Conservation (phyloP, 2,329 filamentous ascomycete species). For the Pseudophaeomoniella oleicola region DNA sequence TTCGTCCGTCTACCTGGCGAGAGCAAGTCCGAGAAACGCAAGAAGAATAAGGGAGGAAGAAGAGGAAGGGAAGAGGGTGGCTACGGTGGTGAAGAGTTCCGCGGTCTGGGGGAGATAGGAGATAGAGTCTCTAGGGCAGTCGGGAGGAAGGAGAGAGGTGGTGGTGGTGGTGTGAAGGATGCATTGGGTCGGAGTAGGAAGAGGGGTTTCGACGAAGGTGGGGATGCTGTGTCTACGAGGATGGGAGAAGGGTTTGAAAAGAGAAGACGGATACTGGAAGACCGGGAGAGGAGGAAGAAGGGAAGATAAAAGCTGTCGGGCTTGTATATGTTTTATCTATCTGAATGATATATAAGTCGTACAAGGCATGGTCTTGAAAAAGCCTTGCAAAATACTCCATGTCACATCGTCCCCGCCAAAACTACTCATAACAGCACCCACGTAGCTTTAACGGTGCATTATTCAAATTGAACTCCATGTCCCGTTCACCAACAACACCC, state of each 20-base stretch:
- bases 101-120: constrained; percentile 66
- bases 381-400: too few species aligned
- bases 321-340: background rate
- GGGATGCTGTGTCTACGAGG: constrained; percentile 45
- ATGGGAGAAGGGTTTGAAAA: constrained; percentile 66
- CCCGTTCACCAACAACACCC: constrained; percentile 11
- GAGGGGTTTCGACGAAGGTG: constrained; percentile 40
- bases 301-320: constrained; percentile 1
- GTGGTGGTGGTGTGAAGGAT: constrained; percentile 36
- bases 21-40: constrained; percentile 71
- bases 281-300: constrained; percentile 14
- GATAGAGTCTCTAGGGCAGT: constrained; percentile 79
- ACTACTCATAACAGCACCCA: too few species aligned
- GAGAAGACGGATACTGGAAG: constrained; percentile 34
- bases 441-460: too few species aligned
- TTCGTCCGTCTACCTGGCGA: constrained; percentile 74
- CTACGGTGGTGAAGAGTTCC: constrained; percentile 92
- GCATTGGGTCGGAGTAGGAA: constrained; percentile 75
- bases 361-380: too few species aligned
- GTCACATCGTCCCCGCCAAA: too few species aligned
- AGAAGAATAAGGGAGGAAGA: constrained; percentile 40
- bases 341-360: too few species aligned
- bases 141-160: constrained; percentile 45
- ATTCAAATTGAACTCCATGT: too few species aligned
- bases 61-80: constrained; percentile 30